Evolutionary conservation across 2,329 filamentous ascomycete species (phyloP), one percentile per base, ranked within the genome.

Genomic region (Mycosphaerella sp.): DNA sequence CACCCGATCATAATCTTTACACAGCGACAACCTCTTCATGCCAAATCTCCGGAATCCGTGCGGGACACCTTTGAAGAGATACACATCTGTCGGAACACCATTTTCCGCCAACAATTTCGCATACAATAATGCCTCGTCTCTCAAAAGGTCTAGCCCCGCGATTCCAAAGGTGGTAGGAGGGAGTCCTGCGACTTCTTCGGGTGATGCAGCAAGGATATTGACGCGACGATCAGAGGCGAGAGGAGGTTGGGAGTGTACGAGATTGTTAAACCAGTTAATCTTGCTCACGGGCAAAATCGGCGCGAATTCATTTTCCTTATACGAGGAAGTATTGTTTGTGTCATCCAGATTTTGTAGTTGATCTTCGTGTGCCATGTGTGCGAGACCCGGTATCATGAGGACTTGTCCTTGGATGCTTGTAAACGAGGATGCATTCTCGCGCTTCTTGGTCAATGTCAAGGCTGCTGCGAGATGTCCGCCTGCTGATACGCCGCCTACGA

Each of bases 11-110:
- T 73, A 76, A 30, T 69, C 59, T 27, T 66, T 62, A 4, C 65
- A 69, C 21, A 67, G 69, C 10, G 68, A 65, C 7, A 76, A 44
- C n/a, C 63, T 66, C 8, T 69, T 5, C 21, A 25, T 66, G 3
- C 71, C 71, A 50, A 71, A 74, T 8, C 71, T 77, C 39, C 72
- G 63, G 57, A 79, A 79, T 0, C 73, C 74, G 64, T 81, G 79
- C 0, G 79, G 79, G 0, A 80, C 63, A 0, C 78, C 78, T 21
- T 67, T 71, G 60, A 79, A 79, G 0, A 80, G 55, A 49, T 71
- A 65, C 0, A 74, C 63, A 48, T 76, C 65, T 0, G 75, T 78
- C 0, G 77, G 71, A 0, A 80, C 74, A 17, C 74, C 73, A 44
- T 72, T 72, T 37, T 73, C 70, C 2, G 66, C 64, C 7, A 78